Evolutionary conservation across 2,329 filamentous ascomycete species (phyloP), one percentile per base, ranked within the genome.

Genomic region (Fusarium brevicatenulatum): DNA sequence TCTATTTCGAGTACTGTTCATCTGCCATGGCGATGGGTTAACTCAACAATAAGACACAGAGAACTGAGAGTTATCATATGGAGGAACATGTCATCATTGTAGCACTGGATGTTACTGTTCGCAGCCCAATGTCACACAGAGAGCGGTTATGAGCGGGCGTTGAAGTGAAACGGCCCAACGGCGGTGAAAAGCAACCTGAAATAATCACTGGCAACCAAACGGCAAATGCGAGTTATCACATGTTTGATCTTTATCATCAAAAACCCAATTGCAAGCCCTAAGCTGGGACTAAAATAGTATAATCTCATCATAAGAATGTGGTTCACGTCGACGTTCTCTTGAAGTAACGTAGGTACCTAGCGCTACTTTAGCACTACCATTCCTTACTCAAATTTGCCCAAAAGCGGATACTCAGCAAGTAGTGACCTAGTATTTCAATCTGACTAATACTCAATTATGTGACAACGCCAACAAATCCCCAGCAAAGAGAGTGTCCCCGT

Each of bases 361-460:
- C 5, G 2, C 7, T 21, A 53, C 34, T 53, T 53, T n/a, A 0
- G 4, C 9, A 12, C 34, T 53, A 53, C 28, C 32, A 16, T 0
- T 2, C 0, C 3, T 0, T 2, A 0, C 10, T 3, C 0, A 2
- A 12, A 2, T 0, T 12, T 13, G 0, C 15, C 3, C 0, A 0
- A 3, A 0, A 0, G 0, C 10, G 0, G 47, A 50, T 32, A 5
- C 3, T 2, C 2, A 3, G 1, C 15, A 49, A 23, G 28, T 50
- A 32, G 2, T 1, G 0, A 2, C 0, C 2, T 34, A 7, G 47
- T 34, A 23, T 50, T 34, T 1, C n/a, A 50, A 34, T 34, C 47
- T 50, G n/a, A 23, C 30, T 23, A 50, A 50, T 23, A 11, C 1
- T 50, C 9, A 47, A 9, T 21, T 3, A 6, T 25, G 12, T 37